A percentile compares a stretch with the other conserved stretches of the same genome.
Conservation (phyloP, 78 protist genomes). For the Dictyostelium brefeldianum region DNA sequence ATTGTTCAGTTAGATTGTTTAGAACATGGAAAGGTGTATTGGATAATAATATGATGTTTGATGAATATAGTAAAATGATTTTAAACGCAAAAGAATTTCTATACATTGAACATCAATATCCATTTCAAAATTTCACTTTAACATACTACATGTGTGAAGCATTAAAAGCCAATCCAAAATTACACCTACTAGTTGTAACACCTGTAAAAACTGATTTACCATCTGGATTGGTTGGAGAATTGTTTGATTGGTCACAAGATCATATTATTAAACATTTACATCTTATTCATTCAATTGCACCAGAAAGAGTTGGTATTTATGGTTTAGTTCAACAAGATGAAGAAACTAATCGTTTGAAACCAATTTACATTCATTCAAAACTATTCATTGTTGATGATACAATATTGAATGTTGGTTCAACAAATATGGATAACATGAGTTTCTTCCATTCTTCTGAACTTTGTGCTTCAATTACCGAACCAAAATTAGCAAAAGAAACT, state of each 20-base stretch:
- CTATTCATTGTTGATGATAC: constrained; percentile 79
- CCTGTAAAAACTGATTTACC: constrained; percentile 87
- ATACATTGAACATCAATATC: constrained; percentile 88
- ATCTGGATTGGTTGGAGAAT: constrained; percentile 83
- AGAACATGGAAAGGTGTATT: constrained; percentile 87
- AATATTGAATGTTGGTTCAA: constrained; percentile 61
- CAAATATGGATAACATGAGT: constrained; percentile 88
- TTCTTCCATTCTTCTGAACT: constrained; percentile 82
- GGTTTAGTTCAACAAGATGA: constrained; percentile 82
- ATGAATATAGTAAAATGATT: constrained; percentile 77
- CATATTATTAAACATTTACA: constrained; percentile 82
- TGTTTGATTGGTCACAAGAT: constrained; percentile 89
- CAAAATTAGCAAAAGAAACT: constrained; percentile 73
- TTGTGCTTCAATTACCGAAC: constrained; percentile 49
- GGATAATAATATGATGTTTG: constrained; percentile 74
- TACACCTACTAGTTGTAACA: constrained; percentile 73
- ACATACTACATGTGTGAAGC: constrained; percentile 87
- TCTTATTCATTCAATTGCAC: constrained; percentile 78
- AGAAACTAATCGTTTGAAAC: constrained; percentile 74
- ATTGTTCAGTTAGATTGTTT: constrained; percentile 63
- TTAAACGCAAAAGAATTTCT: constrained; percentile 78
- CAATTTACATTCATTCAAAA: constrained; percentile 87
- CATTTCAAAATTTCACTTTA: constrained; percentile 83
- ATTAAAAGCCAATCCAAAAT: constrained; percentile 76
- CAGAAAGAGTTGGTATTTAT: constrained; percentile 86